Evolutionary conservation across 139 green algal genomes (phyloP), one percentile per base, ranked within the genome.

Genomic region (Chlorella sorokiniana): DNA sequence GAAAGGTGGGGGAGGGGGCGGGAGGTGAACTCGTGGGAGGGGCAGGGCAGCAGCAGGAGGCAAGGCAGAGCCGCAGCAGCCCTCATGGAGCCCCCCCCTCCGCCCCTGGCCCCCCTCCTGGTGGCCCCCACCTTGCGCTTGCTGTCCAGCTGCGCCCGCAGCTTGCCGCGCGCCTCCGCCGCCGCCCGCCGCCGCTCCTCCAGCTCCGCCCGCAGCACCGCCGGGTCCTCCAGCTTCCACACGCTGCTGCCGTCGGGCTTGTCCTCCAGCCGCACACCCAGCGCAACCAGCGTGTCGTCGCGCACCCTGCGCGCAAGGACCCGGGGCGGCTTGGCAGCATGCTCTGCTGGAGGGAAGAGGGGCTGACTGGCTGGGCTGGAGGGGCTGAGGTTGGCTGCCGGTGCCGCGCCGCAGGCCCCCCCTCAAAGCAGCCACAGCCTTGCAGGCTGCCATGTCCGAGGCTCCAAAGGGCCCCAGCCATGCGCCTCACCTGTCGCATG

Each of bases 181-280:
- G 85, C 89, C 27, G 81, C 82, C 44, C 81, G 79, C 27, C 80
- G 82, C 27, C 89, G 89, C 79, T 91, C 90, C 42, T 76, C 86
- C 25, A 83, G 44, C 90, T 97, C 93, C 6, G 82, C 84, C 37
- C 85, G 82, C 75, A 99, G 85, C 38, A 92, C 89, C 6, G 86
- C 92, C 1, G 96, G 92, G 78, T 98, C 94, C 65, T 98, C 96
- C 29, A 92, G 89, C 88, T 98, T 99, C 95, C 95, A 98, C 31
- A 97, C 84, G 23, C 91, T 90, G 35, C 88, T 90, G 64, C 88
- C 94, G 68, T 94, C 92, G 29, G 90, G 76, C 62, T 86, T 84
- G 88, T 98, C 94, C 86, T 99, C 96, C n/a, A 98, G 85, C 71
- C 93, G 83, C 33, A 99, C 89, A 4, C 97, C 97, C 79, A 99